Conservation (phyloP, 306 rosid species). For the Senna tora region DNA sequence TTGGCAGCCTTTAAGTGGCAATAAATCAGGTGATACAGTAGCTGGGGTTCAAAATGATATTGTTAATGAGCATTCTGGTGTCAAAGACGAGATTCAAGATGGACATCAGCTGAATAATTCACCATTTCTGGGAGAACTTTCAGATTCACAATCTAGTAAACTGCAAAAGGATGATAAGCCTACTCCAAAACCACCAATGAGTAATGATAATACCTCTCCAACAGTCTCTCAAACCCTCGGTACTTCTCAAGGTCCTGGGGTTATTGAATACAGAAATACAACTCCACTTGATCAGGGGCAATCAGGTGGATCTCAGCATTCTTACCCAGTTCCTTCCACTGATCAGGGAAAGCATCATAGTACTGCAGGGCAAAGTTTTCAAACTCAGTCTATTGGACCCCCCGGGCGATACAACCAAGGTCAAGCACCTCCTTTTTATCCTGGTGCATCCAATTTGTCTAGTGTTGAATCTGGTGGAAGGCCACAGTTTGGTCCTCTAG, state of each 20-base stretch:
- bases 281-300: constrained; percentile 38
- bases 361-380: constrained; percentile 49
- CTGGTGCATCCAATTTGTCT: constrained; percentile 54
- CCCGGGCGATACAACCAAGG: constrained; percentile 57
- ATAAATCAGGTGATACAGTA: constrained; percentile 41
- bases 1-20: constrained; percentile 38
- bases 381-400: constrained; percentile 47
- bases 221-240: constrained; percentile 51
- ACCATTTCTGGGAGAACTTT: constrained; percentile 41
- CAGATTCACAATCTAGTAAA: constrained; percentile 50
- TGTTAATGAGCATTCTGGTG: constrained; percentile 41
- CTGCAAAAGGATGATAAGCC: constrained; percentile 47
- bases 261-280: constrained; percentile 41
- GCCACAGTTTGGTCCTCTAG: constrained; percentile 52
- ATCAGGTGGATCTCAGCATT: constrained; percentile 31
- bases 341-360: constrained; percentile 49
- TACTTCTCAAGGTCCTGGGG: constrained; percentile 37
- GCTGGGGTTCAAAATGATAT: constrained; percentile 45
- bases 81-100: constrained; percentile 51
- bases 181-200: constrained; percentile 42
- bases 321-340: constrained; percentile 40
- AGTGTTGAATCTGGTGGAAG: constrained; percentile 53
- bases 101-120: constrained; percentile 44
- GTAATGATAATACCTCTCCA: constrained; percentile 43
- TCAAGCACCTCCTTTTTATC: constrained; percentile 51